Base-by-base conservation (phyloP, 2,329 filamentous ascomycete genomes). In the Phaeophleospora eucalypticola region DNA sequence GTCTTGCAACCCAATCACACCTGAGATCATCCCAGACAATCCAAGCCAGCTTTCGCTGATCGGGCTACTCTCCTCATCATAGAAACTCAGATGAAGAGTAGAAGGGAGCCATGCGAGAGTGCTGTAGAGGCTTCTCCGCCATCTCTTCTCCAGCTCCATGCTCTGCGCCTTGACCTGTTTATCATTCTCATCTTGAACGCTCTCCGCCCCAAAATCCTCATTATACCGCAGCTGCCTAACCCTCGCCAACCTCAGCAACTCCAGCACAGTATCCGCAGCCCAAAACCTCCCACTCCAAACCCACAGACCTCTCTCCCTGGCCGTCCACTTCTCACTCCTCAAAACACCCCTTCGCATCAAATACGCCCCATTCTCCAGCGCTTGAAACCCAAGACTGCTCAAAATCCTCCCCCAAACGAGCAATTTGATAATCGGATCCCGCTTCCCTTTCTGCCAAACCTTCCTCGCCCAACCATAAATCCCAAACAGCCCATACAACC, bases 311-410 rank as follows among this genome's bases (percentile, higher is more conserved):
- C 66, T 76, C 64, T 86, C 78, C 39, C 77, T 77, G 24, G 46
- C 58, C 32, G 37, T 40, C 40, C 57, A 59, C 14, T 41, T 34
- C 43, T 66, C 63, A 0, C 69, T 68, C 7, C 51, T 56, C 21
- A 95, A 64, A 3, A 94, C 79, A 16, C 84, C 83, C 66, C 89
- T 89, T 50, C 75, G 74, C 2, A 82, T 77, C 32, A 97, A 77
- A 71, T 86, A 95, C 14, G 86, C 86, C 33, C 79, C 77, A 69
- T 95, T 96, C 73, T 98, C 93, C 34, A 91, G 75, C 1, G 80
- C 70, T 69, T 96, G 89, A 72, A 86, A 95, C 8, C 72, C 64
- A 8, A 85, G 68, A 65, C 86, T 86, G 9, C 81, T 75, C 9
- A 76, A 54, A 16, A 95, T 79, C 66, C 93, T 86, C 4, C 78